A percentile compares a stretch with the other conserved stretches of the same genome.
Evolutionary conservation across 106 monocot species (phyloP).

Genomic region (Apostasia shenzhenica): DNA sequence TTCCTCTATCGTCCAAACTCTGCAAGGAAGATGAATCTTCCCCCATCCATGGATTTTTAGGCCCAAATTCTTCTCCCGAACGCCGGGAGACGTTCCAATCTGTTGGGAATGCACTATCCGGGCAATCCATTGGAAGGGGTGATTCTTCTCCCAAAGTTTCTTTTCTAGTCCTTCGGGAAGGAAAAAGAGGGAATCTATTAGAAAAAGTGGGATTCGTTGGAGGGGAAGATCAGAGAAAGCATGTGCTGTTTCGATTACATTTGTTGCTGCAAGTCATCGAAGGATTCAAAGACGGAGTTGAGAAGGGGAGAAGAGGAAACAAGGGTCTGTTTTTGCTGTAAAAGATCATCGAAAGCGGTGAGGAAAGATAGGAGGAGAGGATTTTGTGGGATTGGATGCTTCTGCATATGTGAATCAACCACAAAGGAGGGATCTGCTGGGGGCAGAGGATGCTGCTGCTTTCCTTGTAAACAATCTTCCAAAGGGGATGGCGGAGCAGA

Average conservation of each 20-base stretch:
- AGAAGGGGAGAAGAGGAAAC: no score
- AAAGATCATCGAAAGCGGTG: background rate
- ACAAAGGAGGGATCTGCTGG: background rate
- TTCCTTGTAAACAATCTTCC: background rate
- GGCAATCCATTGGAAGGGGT: background rate
- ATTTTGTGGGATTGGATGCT: background rate
- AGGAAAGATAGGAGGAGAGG: background rate
- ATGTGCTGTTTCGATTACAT: background rate
- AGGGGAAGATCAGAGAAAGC: background rate
- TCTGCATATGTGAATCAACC: constrained; percentile 1
- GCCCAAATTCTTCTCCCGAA: background rate
- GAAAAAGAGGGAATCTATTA: no score
- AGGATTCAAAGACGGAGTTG: background rate
- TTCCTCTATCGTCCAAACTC: background rate
- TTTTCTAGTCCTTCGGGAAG: background rate
- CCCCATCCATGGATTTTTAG: background rate
- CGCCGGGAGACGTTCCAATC: background rate
- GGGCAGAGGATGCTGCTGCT: background rate
- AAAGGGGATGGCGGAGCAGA: background rate
- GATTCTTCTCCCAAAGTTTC: no score
- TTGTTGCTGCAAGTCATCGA: background rate
- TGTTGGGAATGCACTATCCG: background rate
- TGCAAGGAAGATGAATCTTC: background rate
- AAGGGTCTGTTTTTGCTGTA: background rate
- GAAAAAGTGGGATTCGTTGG: background rate